These are phyloP conservation scores for Nakaseomyces nivariensis DNA, from an alignment of 1,139 yeast species.

Conservation along the genomic window DNA sequence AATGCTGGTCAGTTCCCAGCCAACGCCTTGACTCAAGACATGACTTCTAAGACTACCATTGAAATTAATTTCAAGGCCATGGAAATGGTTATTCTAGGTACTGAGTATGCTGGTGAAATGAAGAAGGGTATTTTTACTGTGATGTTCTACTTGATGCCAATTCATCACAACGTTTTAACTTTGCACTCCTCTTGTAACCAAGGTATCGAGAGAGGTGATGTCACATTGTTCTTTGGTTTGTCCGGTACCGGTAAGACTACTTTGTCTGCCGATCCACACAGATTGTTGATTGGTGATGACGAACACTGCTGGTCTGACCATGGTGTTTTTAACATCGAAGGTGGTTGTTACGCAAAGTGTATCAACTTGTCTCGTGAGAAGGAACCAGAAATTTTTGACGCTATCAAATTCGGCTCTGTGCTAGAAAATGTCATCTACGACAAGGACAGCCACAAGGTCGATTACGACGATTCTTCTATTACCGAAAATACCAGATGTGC, in stretches of 20 bases:
- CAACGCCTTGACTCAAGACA: conserved; percentile 89
- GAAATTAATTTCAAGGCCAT: conserved; percentile 93
- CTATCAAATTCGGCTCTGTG: conserved; percentile 88
- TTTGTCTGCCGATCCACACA: conserved; percentile 89
- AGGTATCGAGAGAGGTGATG: conserved; percentile 54
- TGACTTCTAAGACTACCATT: conserved; percentile 93
- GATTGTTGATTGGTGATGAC: conserved; percentile 93
- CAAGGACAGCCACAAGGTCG: conserved; percentile 69
- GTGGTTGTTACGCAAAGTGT: conserved; percentile 99
- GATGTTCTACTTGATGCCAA: conserved; percentile 98
- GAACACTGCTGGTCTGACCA: conserved; percentile 99
- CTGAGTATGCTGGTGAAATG: conserved; percentile 99
- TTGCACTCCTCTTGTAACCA: conserved; percentile 94
- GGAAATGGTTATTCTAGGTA: conserved; percentile 98
- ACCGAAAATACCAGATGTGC: conserved; percentile 99
- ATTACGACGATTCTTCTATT: conserved; percentile 69
- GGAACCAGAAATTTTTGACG: conserved; percentile 96
- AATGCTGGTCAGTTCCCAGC: conserved; percentile 99
- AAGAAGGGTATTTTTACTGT: conserved; percentile 98
- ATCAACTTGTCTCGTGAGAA: conserved; percentile 81
- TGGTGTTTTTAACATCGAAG: conserved; percentile 98
- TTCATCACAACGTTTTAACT: conserved; percentile 82
- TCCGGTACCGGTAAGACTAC: conserved; percentile 99
- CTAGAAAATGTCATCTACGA: conserved; percentile 91
- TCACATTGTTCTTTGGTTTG: conserved; percentile 90